A percentile compares a stretch with the other conserved stretches of the same genome.
Evolutionary conservation across 73 alveolate species (phyloP).

Genomic region (Durusdinium trenchii): DNA sequence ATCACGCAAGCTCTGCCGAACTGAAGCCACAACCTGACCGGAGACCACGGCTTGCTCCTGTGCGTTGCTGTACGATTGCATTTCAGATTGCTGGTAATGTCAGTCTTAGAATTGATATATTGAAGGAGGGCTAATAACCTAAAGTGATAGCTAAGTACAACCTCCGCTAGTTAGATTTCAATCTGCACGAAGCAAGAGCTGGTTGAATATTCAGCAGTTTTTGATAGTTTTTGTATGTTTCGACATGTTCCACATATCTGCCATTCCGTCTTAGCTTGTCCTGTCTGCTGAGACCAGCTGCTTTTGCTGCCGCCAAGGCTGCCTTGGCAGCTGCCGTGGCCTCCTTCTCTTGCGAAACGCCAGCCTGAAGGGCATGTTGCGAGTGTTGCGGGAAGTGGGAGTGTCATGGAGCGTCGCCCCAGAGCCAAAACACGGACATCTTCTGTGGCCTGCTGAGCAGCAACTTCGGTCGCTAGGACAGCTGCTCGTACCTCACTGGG

Average conservation of each 20-base stretch:
- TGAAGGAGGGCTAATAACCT: too few species aligned
- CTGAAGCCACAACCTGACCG: constrained; percentile 59
- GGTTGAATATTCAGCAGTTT: too few species aligned
- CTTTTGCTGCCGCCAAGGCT: constrained; percentile 62
- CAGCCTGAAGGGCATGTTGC: constrained; percentile 19
- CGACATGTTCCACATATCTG: too few species aligned
- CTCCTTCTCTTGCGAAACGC: constrained; percentile 37
- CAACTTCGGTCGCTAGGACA: constrained; percentile 71
- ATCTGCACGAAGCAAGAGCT: too few species aligned
- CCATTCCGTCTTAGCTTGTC: background rate
- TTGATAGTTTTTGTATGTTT: too few species aligned
- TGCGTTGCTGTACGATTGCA: too few species aligned
- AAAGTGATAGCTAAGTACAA: too few species aligned
- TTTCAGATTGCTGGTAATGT: background rate
- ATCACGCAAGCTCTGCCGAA: constrained; percentile 59
- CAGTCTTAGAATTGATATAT: too few species aligned
- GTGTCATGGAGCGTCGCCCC: background rate
- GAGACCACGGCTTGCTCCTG: constrained; percentile 64
- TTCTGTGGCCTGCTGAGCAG: constrained; percentile 20
- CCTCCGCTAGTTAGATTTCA: too few species aligned
- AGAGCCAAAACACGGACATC: background rate
- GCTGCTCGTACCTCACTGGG: constrained; percentile 76
- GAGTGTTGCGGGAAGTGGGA: background rate
- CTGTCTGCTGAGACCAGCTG: constrained; percentile 49
- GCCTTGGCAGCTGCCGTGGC: constrained; percentile 71